Evolutionary conservation across 148 eudicot species (phyloP).

Genomic region (Polygonum maritimum): DNA sequence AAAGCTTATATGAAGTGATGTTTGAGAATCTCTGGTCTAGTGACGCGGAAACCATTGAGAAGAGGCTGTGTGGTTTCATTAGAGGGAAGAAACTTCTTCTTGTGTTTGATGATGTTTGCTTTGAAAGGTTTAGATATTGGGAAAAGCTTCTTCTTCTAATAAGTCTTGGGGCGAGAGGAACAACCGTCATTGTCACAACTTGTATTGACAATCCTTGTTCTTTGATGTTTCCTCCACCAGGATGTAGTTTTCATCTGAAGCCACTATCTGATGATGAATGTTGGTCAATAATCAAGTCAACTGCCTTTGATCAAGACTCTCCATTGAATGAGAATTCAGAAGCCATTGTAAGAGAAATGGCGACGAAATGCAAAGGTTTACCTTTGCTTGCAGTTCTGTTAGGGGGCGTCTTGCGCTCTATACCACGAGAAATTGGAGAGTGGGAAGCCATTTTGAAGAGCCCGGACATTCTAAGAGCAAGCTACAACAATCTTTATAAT

Average conservation of each 20-base stretch:
- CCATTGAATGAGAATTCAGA: constrained; percentile 4
- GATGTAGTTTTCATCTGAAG: constrained; percentile 7
- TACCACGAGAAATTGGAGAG: not conserved
- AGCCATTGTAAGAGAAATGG: constrained; percentile 13
- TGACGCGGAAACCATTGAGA: not conserved
- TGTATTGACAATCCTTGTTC: constrained; percentile 12
- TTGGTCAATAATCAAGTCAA: constrained; percentile 14
- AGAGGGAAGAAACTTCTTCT: not conserved
- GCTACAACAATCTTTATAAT: constrained; percentile 21
- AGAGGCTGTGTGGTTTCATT: constrained; percentile 1
- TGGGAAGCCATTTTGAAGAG: constrained; percentile 19
- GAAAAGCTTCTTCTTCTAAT: constrained; percentile 10
- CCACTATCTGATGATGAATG: constrained; percentile 20
- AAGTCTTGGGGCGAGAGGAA: constrained; percentile 16
- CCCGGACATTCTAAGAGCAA: constrained; percentile 14
- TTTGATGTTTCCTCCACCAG: not conserved
- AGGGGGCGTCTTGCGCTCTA: constrained; percentile 11
- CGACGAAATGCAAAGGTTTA: constrained; percentile 25
- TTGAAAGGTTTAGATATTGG: constrained; percentile 9
- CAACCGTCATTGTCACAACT: constrained; percentile 27
- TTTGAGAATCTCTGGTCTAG: not conserved
- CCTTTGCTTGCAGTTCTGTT: constrained; percentile 21
- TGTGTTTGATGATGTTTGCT: constrained; percentile 9
- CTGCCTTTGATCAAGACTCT: constrained; percentile 10
- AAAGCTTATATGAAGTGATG: not conserved